Conservation (phyloP, 768 basidiomycete species). For the Podaxis sp. region DNA sequence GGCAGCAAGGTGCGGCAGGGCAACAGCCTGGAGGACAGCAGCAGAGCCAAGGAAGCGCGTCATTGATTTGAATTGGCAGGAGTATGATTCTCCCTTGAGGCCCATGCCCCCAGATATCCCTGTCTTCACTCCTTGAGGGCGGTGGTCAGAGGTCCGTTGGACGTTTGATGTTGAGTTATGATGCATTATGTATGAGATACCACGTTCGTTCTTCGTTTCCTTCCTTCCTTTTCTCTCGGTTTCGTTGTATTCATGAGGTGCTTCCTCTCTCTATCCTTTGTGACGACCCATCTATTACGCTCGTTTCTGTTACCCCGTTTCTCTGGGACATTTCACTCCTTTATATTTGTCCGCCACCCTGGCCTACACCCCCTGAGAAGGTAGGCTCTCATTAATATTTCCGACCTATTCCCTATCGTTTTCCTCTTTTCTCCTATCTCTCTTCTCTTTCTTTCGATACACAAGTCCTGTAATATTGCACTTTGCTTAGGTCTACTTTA, state of each 20-base stretch:
- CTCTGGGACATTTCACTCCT: constrained; percentile 6
- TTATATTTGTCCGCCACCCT: constrained; percentile 7
- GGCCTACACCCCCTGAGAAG: neutral
- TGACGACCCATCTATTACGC: neutral
- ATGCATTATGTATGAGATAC: constrained; percentile 13
- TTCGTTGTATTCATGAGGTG: neutral
- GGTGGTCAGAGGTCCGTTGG: neutral
- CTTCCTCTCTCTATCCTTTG: constrained; percentile 19
- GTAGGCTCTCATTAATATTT: neutral
- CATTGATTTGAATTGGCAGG: constrained; percentile 42
- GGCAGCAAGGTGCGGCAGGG: neutral
- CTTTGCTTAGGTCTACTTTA: constrained; percentile 9
- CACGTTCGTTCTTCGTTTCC: constrained; percentile 21
- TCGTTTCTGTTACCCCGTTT: constrained; percentile 9
- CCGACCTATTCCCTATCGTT: neutral
- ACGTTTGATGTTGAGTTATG: neutral
- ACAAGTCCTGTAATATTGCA: constrained; percentile 7
- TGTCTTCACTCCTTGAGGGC: neutral
- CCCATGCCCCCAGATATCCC: too few species aligned
- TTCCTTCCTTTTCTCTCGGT: constrained; percentile 11
- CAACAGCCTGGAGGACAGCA: constrained; percentile 25
- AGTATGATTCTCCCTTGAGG: neutral
- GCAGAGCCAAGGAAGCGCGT: constrained; percentile 44
- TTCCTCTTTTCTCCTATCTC: constrained; percentile 14
- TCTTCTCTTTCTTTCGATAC: constrained; percentile 17